Conservation (phyloP, 768 basidiomycete species). For the Russula olivacea region DNA sequence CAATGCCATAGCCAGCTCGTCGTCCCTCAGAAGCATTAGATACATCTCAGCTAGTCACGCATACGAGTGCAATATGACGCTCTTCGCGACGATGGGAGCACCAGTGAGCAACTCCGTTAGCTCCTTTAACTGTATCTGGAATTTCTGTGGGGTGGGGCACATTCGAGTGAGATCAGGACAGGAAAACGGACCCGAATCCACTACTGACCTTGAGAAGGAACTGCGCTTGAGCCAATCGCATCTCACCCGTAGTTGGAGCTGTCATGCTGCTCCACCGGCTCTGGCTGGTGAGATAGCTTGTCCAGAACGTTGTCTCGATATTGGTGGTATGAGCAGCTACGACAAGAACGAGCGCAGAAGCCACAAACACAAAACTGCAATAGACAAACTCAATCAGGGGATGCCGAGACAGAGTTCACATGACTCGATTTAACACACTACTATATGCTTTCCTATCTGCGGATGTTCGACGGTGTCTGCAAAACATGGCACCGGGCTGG, state of each 20-base stretch:
- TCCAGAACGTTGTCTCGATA: constrained; percentile 18
- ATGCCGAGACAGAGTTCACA: background rate
- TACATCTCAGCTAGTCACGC: constrained; percentile 22
- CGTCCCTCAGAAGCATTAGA: constrained; percentile 57
- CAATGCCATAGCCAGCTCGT: constrained; percentile 68
- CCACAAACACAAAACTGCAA: constrained; percentile 24
- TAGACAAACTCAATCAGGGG: background rate
- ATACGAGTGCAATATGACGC: constrained; percentile 19
- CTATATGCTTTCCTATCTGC: constrained; percentile 46
- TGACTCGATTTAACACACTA: constrained; percentile 36
- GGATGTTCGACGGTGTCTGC: constrained; percentile 44
- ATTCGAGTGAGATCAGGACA: background rate
- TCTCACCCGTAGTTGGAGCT: constrained; percentile 37
- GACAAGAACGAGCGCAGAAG: constrained; percentile 19
- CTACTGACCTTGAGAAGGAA: constrained; percentile 49
- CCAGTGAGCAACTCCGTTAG: constrained; percentile 31
- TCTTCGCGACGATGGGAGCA: constrained; percentile 34
- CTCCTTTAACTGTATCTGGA: constrained; percentile 33
- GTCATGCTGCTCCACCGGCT: background rate
- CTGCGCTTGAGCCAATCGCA: constrained; percentile 45
- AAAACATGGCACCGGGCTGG: constrained; percentile 37
- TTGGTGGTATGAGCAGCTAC: constrained; percentile 23
- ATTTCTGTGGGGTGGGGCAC: constrained; percentile 29
- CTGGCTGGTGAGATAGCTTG: constrained; percentile 5
- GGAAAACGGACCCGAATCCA: background rate